phyloP scores from a whole-genome alignment of 2,329 filamentous ascomycete species.

The Botrytis hyacinthi region DNA sequence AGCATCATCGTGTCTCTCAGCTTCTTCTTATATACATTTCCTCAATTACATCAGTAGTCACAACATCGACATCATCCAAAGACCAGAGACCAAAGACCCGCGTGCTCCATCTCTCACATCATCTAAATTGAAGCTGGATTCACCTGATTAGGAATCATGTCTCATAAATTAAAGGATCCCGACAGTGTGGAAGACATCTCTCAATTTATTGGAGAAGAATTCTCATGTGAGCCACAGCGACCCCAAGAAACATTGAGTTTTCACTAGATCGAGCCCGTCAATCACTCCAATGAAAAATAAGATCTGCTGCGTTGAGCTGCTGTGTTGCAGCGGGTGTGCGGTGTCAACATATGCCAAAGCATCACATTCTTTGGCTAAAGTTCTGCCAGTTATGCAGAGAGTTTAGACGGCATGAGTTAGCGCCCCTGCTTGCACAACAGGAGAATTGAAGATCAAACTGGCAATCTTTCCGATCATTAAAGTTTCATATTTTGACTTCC shows the following conservation, averaged over 20 bases:
- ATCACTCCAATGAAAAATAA: neutral
- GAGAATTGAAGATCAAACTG: conserved; percentile 1
- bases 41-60: neutral
- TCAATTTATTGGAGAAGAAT: neutral
- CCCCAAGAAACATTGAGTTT: neutral
- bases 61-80: neutral
- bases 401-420: neutral
- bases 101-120: neutral
- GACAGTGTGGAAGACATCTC: neutral
- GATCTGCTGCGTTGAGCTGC: neutral
- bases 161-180: neutral
- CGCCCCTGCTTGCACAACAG: neutral
- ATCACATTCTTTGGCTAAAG: conserved; percentile 10
- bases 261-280: neutral
- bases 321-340: conserved; percentile 1
- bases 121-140: neutral
- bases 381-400: neutral
- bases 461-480: neutral
- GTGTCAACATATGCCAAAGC: conserved; percentile 9
- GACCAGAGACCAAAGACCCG: neutral
- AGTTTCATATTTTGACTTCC: neutral
- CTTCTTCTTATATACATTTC: neutral
- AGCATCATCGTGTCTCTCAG: neutral
- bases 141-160: conserved; percentile 1
- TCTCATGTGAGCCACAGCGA: neutral